Evolutionary conservation across 2,329 filamentous ascomycete species (phyloP), one percentile per base, ranked within the genome.

Genomic region (Venturiaceae sp.): DNA sequence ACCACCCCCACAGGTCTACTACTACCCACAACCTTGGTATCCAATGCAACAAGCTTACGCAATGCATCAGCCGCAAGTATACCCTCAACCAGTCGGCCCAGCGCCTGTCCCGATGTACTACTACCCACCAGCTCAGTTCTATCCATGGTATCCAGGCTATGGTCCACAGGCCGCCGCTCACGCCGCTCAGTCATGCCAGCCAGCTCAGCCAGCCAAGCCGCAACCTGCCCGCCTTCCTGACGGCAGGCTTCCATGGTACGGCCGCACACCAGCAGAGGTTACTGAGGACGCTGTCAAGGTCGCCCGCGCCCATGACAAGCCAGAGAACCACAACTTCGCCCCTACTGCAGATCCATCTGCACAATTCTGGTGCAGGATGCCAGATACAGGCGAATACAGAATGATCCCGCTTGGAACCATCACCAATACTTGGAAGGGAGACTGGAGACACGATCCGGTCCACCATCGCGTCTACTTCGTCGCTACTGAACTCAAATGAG

Each of bases 211-310:
- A 9, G 52, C 52, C 32, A 19, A 34, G n/a, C 52, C 52, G 34
- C 23, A 5, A 30, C 44, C 44, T 14, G 14, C 30, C 7, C 44
- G 44, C 19, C 44, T 50, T 16, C 14, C 44, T 2, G 53, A 56
- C 32, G 53, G 53, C 16, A 30, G 28, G 37, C 2, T 39, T 23
- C 53, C 53, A 13, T 56, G 14, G 11, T 56, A 39, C 14, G 53
- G 53, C 32, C 53, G 53, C 53, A 56, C 53, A 16, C 28, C 21
- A 32, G 19, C 39, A 16, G 53, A 56, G 21, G 53, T 56, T 21
- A 4, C 21, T 11, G 32, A 39, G 21, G 53, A 56, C 26, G 53
- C 34, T 21, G 30, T 50, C 44, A 30, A 50, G 44, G 44, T 50
- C 44, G 44, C 44, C 23, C 44, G 44, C 44, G 44, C 44, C 14